A percentile compares a stretch with the other conserved stretches of the same genome.
Conservation (phyloP, 805 yeast genomes). For the Teunomyces atbi region DNA sequence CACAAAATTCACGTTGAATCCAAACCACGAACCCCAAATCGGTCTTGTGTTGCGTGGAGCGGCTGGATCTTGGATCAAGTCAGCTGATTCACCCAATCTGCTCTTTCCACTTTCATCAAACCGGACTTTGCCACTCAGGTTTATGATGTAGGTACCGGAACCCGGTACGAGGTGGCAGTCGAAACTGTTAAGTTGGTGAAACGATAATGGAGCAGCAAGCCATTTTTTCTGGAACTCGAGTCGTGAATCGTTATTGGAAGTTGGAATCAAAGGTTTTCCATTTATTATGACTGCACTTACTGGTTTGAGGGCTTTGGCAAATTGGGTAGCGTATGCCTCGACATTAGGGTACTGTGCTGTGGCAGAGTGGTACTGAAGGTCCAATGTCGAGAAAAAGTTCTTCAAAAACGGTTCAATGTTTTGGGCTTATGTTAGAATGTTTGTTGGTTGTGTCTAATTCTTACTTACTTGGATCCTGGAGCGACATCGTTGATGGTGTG, state of each 20-base stretch:
- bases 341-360: conserved; percentile 26
- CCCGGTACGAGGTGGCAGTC: conserved; percentile 72
- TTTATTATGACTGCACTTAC: conserved; percentile 55
- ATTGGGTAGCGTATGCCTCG: conserved; percentile 42
- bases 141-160: conserved; percentile 51
- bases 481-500: background rate
- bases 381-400: conserved; percentile 32
- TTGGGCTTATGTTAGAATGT: conserved; percentile 22
- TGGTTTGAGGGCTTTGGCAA: conserved; percentile 51
- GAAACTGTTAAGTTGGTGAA: conserved; percentile 60
- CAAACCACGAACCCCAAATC: conserved; percentile 70
- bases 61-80: conserved; percentile 33
- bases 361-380: conserved; percentile 30
- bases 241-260: conserved; percentile 28
- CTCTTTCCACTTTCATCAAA: conserved; percentile 77
- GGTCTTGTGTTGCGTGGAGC: conserved; percentile 35
- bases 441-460: conserved; percentile 1
- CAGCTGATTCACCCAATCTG: conserved; percentile 63
- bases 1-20: conserved; percentile 58
- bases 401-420: conserved; percentile 42
- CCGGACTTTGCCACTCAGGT: conserved; percentile 58
- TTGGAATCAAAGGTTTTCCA: conserved; percentile 50
- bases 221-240: conserved; percentile 56
- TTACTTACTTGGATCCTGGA: conserved; percentile 26
- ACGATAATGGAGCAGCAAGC: conserved; percentile 56